phyloP scores from a whole-genome alignment of 371 early-diverging fungal species.

The Mortierella sp. region DNA sequence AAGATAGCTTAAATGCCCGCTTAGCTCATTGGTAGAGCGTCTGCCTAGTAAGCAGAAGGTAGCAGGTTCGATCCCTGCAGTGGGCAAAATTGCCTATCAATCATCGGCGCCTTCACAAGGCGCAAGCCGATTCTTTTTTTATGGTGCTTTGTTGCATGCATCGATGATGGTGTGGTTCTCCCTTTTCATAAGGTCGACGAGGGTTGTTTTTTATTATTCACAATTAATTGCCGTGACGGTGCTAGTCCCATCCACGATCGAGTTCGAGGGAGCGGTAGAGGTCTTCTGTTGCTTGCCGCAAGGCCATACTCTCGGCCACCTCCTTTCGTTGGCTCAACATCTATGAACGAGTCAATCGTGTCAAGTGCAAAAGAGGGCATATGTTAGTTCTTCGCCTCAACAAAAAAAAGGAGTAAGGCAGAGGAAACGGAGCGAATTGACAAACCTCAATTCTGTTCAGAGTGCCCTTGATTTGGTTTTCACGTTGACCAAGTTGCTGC shows the following conservation, averaged over 20 bases:
- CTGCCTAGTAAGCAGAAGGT: too few species aligned
- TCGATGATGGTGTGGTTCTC: too few species aligned
- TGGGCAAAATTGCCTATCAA: too few species aligned
- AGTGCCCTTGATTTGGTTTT: constrained; percentile 34
- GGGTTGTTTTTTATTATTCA: background rate
- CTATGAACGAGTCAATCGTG: background rate
- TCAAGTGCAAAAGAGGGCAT: background rate
- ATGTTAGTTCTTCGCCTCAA: background rate
- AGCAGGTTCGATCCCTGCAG: too few species aligned
- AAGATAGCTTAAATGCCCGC: too few species aligned
- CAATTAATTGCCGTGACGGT: background rate
- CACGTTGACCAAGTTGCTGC: constrained; percentile 33
- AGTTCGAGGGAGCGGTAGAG: constrained; percentile 31
- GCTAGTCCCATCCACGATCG: constrained; percentile 33
- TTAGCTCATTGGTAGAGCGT: too few species aligned
- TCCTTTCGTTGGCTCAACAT: constrained; percentile 35
- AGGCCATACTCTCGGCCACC: constrained; percentile 22
- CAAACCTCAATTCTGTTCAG: constrained; percentile 30
- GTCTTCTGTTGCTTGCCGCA: constrained; percentile 44
- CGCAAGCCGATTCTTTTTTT: too few species aligned
- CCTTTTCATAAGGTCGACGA: too few species aligned
- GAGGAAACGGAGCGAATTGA: background rate
- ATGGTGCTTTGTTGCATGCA: too few species aligned
- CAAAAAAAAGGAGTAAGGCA: background rate
- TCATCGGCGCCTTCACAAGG: too few species aligned